Evolutionary conservation across 371 early-diverging fungal genomes (phyloP).

Genomic region (Apophysomyces sp.): DNA sequence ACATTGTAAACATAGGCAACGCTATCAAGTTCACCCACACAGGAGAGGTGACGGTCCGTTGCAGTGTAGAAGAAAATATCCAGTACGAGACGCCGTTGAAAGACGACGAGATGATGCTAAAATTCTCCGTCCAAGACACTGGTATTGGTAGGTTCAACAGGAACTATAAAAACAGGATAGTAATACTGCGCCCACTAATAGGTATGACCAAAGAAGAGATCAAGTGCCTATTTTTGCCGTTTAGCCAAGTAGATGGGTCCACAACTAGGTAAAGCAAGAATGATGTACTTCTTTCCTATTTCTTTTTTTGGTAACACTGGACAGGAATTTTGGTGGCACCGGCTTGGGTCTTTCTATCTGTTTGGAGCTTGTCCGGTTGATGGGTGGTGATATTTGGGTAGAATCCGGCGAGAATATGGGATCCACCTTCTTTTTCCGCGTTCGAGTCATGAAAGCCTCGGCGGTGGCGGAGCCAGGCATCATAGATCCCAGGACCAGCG

Average conservation of each 20-base stretch:
- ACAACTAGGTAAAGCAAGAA: slow-evolving; percentile 41
- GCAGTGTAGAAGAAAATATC: slow-evolving; percentile 28
- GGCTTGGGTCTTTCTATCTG: slow-evolving; percentile 67
- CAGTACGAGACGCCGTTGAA: slow-evolving; percentile 6
- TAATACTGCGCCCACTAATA: no score
- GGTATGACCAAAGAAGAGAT: slow-evolving; percentile 42
- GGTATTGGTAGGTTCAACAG: slow-evolving; percentile 50
- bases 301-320: not conserved
- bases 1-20: slow-evolving; percentile 10
- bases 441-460: slow-evolving; percentile 37
- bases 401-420: slow-evolving; percentile 49
- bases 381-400: slow-evolving; percentile 58
- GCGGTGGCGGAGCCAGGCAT: slow-evolving; percentile 27
- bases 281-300: not conserved
- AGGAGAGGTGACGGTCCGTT: slow-evolving; percentile 49
- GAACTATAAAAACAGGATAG: no score
- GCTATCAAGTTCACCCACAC: slow-evolving; percentile 57
- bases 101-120: slow-evolving; percentile 25
- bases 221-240: slow-evolving; percentile 55
- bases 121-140: slow-evolving; percentile 44
- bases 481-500: slow-evolving; percentile 21
- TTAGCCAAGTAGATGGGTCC: slow-evolving; percentile 59
- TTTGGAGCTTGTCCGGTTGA: slow-evolving; percentile 49
- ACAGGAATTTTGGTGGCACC: slow-evolving; percentile 58
- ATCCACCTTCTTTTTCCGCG: slow-evolving; percentile 52